Evolutionary conservation across 306 rosid genomes (phyloP), one percentile per base, ranked within the genome.

Genomic region (Ammopiptanthus mongolicus): DNA sequence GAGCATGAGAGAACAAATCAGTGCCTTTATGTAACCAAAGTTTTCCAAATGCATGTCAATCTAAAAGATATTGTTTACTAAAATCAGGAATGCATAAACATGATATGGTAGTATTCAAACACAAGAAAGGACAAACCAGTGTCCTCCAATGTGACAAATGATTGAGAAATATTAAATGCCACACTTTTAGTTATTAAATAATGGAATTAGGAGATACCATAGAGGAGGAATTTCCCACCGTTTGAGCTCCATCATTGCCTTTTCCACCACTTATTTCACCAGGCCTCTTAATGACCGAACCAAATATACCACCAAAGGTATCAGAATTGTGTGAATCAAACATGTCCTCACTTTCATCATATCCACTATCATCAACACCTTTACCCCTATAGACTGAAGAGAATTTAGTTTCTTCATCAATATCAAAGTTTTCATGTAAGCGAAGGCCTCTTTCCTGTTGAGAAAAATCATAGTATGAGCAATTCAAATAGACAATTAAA

Each of bases 361-460:
- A 68, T 52, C 92, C 91, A 77, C 91, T 70, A 71, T 91, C 97
- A 74, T 92, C 97, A 65, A 73, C 85, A 59, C 14, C 82, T 83
- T 83, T 86, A 74, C 87, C 96, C 68, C 99, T 87, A 80, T 47
- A 75, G 65, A 96, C 99, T 13, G 99, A 89, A 78, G 99, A 96
- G 83, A 79, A 96, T 84, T 88, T 95, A 60, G 98, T 85, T 87
- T 95, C 99, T 82, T 95, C 99, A 66, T 95, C 99, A 39, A 92
- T 85, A 80, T 90, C 98, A 57, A 88, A 78, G 80, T 75, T 82
- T 56, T 74, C 90, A 50, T 70, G 69, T 1, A 85, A 68, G 42
- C 70, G 67, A 57, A 80, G 78, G 47, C 99, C 99, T 88, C 99
- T 89, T 91, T 95, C 99, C 99, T 95, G 89, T 71, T 36, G 18